phyloP scores from a whole-genome alignment of 805 yeast species.

The Yamadazyma sp. region DNA sequence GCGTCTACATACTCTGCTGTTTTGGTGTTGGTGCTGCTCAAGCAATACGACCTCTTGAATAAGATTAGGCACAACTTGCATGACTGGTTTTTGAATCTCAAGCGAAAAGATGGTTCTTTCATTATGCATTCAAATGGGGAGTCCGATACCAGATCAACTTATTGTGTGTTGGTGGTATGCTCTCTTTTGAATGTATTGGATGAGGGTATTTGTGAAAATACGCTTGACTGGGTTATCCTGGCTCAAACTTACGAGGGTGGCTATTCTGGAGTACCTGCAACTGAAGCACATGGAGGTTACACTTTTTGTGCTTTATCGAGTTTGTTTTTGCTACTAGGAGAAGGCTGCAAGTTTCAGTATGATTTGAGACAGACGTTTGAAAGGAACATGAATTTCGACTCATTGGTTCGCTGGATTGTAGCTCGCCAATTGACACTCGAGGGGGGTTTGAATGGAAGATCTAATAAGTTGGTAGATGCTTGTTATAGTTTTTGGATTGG shows the following conservation, averaged over 20 bases:
- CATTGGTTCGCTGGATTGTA: conserved; percentile 64
- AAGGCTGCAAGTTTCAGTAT: conserved; percentile 24
- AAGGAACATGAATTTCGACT: conserved; percentile 44
- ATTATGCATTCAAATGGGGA: conserved; percentile 78
- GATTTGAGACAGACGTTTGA: conserved; percentile 5
- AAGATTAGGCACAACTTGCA: conserved; percentile 43
- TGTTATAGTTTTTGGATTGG: conserved; percentile 98
- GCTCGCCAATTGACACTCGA: conserved; percentile 70
- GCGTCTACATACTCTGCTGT: conserved; percentile 84
- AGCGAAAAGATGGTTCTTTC: conserved; percentile 74
- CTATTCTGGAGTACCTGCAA: conserved; percentile 73
- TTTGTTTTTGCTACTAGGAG: conserved; percentile 46
- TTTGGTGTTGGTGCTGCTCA: conserved; percentile 56
- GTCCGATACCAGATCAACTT: conserved; percentile 78
- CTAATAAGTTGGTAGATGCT: conserved; percentile 92
- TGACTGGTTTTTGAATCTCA: conserved; percentile 65
- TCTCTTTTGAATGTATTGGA: conserved; percentile 63
- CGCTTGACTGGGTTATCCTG: conserved; percentile 55
- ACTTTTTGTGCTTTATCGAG: conserved; percentile 80
- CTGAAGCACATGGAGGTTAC: conserved; percentile 97
- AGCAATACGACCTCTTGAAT: conserved; percentile 34
- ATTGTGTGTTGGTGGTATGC: conserved; percentile 80
- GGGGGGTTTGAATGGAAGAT: conserved; percentile 87
- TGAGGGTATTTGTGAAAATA: conserved; percentile 53
- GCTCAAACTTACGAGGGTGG: conserved; percentile 98